Evolutionary conservation across 495 filamentous ascomycete genomes (phyloP), one percentile per base, ranked within the genome.

Genomic region (Chaetomium cochliodes): DNA sequence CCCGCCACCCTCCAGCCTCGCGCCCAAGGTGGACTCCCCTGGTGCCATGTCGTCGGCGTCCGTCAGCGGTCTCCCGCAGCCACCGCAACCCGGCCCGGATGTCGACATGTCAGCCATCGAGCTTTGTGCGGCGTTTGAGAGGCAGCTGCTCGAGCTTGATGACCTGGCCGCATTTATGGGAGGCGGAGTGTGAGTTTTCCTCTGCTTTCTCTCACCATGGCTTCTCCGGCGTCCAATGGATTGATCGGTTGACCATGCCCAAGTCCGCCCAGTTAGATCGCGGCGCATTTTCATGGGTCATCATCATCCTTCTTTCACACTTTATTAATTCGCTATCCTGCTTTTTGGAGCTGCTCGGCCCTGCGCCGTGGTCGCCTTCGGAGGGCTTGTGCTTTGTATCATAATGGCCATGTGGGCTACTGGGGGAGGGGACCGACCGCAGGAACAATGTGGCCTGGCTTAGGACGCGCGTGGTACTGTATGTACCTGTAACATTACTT

Each of bases 131-230:
- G 80, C 79, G 0, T 82, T 82, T 57, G 80, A 82, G 71, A 74
- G 79, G 16, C 80, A 82, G 69, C 70, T 82, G 8, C 70, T 82
- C 6, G 80, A 82, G 64, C 63, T 82, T 7, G 80, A 82, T 46
- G 80, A 82, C 60, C 72, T 82, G 13, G 80, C 80, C 33, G 80
- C 80, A 8, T 82, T 82, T 42, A 82, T 82, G 80, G 80, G 80
- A 8, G 80, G 80, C 28, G 80, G 80, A 52, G 80, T 82, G 64
- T 82, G 58, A 78, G 72, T 71, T 26, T 63, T 60, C 59, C 25
- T 49, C 49, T 30, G 61, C 25, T 18, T 62, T 50, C 51, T 39
- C 33, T 23, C 54, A 22, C 25, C 41, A 44, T 44, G 41, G 41
- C 41, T 18, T 20, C 26, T 37, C 60, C 15, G n/a, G 23, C 30